phyloP scores from a whole-genome alignment of 768 basidiomycete genomes.

The Suillus plorans region DNA sequence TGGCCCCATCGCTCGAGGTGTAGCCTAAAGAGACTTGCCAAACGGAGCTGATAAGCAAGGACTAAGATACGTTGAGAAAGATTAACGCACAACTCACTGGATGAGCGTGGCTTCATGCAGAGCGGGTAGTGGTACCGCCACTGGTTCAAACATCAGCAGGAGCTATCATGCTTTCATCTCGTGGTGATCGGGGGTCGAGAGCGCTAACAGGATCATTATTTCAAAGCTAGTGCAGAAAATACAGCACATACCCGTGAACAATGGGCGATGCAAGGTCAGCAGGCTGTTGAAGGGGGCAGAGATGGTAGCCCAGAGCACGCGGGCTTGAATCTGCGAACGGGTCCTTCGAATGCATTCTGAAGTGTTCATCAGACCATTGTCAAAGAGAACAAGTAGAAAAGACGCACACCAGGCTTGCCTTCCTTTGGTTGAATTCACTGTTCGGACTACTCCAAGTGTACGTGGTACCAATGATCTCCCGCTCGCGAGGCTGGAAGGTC shows the following conservation, averaged over 20 bases:
- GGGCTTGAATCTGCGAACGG: slow-evolving; percentile 24
- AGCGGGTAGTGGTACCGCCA: slow-evolving; percentile 28
- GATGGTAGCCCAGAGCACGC: slow-evolving; percentile 5
- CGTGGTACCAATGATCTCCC: slow-evolving; percentile 28
- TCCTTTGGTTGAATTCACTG: slow-evolving; percentile 19
- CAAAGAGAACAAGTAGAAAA: background rate
- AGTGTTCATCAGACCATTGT: background rate
- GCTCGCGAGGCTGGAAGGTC: slow-evolving; percentile 24
- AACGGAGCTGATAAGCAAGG: slow-evolving; percentile 12
- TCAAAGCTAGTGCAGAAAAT: background rate
- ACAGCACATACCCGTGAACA: slow-evolving; percentile 24
- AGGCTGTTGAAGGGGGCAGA: slow-evolving; percentile 4
- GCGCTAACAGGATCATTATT: slow-evolving; percentile 4
- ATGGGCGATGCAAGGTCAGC: slow-evolving; percentile 10
- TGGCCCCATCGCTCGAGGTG: slow-evolving; percentile 17
- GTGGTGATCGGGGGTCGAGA: slow-evolving; percentile 32
- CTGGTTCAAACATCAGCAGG: slow-evolving; percentile 19
- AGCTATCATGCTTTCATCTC: slow-evolving; percentile 28
- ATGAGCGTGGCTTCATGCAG: slow-evolving; percentile 35
- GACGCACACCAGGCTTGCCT: slow-evolving; percentile 20
- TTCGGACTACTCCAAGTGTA: slow-evolving; percentile 31
- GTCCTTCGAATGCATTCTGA: slow-evolving; percentile 23
- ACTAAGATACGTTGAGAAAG: background rate
- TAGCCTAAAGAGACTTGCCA: slow-evolving; percentile 17
- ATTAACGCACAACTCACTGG: slow-evolving; percentile 14